Evolutionary conservation across 352 stramenopile species (phyloP).

Genomic region (Thraustochytrium striatum): DNA sequence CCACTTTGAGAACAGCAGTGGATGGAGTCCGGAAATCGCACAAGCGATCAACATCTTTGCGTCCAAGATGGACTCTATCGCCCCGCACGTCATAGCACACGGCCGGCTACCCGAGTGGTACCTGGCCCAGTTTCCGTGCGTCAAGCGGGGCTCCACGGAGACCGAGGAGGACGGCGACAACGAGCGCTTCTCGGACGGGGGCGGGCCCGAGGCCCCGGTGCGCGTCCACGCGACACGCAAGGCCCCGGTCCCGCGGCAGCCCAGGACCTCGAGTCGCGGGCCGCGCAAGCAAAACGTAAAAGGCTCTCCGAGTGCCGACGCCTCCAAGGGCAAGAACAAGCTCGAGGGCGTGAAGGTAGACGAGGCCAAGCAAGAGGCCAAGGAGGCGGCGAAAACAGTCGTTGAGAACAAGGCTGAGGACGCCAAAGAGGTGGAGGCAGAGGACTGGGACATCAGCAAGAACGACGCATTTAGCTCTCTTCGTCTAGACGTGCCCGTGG

Average conservation of each 20-base stretch:
- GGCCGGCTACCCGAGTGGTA: conserved; percentile 16
- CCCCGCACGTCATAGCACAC: not conserved
- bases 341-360: not conserved
- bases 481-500: too few species aligned
- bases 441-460: not conserved
- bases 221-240: not conserved
- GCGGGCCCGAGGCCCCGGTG: not conserved
- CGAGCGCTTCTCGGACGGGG: not conserved
- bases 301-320: not conserved
- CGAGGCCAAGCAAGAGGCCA: not conserved
- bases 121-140: not conserved
- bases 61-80: not conserved
- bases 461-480: not conserved
- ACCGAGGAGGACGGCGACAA: not conserved
- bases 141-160: not conserved
- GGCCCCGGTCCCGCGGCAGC: not conserved
- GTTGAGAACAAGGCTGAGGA: not conserved
- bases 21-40: not conserved
- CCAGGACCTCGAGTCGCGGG: not conserved
- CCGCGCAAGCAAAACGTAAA: not conserved
- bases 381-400: conserved; percentile 2
- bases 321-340: not conserved
- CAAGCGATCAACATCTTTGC: conserved; percentile 17
- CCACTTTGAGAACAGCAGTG: not conserved
- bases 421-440: not conserved